Conservation (phyloP, 441 rosid species). For the Monsonia emarginata region DNA sequence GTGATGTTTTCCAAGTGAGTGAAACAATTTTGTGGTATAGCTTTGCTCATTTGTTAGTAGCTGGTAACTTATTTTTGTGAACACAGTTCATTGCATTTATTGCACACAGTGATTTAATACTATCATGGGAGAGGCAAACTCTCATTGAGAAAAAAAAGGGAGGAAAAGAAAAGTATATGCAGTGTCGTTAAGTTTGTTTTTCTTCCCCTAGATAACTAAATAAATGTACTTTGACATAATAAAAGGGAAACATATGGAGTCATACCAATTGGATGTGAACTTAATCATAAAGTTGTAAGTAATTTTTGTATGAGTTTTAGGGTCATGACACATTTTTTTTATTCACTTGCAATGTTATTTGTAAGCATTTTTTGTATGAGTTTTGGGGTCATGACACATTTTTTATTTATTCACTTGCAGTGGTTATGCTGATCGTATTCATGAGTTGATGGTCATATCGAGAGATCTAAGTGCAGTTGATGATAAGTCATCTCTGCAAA, state of each 20-base stretch:
- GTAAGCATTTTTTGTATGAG: constrained; percentile 6
- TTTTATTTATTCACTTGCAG: constrained; percentile 26
- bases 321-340: background rate
- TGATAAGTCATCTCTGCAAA: constrained; percentile 51
- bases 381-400: background rate
- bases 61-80: background rate
- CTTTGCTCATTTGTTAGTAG: background rate
- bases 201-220: background rate
- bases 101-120: background rate
- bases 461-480: constrained; percentile 56
- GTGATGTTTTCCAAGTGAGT: background rate
- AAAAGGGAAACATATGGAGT: background rate
- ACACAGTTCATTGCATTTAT: background rate
- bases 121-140: background rate
- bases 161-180: background rate
- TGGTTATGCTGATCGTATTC: constrained; percentile 98
- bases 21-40: background rate
- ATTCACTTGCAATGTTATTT: background rate
- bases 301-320: constrained; percentile 5
- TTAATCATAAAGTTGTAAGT: background rate
- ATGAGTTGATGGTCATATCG: constrained; percentile 76
- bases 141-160: background rate
- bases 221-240: background rate
- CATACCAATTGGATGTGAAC: background rate
- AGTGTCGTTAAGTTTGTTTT: background rate